phyloP scores from a whole-genome alignment of 495 filamentous ascomycete species.

The Thermothielavioides terrestris region DNA sequence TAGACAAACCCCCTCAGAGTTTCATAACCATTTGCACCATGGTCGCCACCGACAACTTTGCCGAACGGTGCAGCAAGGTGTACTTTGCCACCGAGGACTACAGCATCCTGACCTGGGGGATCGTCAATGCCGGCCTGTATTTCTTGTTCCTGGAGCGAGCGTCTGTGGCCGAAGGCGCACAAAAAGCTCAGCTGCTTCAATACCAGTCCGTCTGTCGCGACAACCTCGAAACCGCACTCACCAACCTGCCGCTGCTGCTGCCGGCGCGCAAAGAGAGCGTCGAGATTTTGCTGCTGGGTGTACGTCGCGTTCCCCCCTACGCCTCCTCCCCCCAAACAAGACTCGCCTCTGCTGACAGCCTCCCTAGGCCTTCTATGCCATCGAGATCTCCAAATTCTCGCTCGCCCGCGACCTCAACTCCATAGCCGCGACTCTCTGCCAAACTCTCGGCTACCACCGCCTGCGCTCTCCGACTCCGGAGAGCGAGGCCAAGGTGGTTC shows the following conservation, averaged over 20 bases:
- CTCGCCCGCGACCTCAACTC: constrained; percentile 55
- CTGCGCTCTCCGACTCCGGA: constrained; percentile 23
- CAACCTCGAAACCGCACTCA: constrained; percentile 52
- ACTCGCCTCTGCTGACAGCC: neutral
- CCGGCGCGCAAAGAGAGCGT: constrained; percentile 50
- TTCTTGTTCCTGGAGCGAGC: constrained; percentile 48
- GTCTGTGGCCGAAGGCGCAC: constrained; percentile 23
- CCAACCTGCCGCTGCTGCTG: constrained; percentile 49
- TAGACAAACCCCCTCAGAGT: constrained; percentile 28
- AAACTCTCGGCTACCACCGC: constrained; percentile 57
- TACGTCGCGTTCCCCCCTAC: constrained; percentile 15
- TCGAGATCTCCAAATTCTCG: constrained; percentile 56
- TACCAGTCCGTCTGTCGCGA: constrained; percentile 42
- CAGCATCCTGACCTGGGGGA: constrained; percentile 46
- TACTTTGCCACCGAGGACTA: constrained; percentile 53
- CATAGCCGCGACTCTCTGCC: constrained; percentile 50
- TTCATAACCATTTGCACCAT: constrained; percentile 35
- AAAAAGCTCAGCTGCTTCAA: constrained; percentile 23
- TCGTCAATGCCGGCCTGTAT: constrained; percentile 49
- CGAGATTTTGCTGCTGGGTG: constrained; percentile 50
- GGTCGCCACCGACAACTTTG: constrained; percentile 45
- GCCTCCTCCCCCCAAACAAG: neutral
- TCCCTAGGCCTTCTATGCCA: constrained; percentile 40
- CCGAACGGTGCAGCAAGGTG: constrained; percentile 49
- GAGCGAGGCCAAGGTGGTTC: constrained; percentile 30